phyloP scores from a whole-genome alignment of 208 protist genomes.

The Novymonas esmeraldas region DNA sequence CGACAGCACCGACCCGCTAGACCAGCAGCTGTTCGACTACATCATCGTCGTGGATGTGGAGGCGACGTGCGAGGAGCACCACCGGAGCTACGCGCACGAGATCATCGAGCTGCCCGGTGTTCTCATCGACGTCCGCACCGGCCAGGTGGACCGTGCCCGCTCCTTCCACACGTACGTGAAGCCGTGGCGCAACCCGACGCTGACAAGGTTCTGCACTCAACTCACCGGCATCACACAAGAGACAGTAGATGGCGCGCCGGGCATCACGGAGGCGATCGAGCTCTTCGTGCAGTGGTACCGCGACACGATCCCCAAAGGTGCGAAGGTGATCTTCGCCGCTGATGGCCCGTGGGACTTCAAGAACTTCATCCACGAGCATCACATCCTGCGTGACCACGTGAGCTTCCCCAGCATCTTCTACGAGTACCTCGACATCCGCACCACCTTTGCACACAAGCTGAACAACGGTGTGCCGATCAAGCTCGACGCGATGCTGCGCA shows the following conservation, averaged over 20 bases:
- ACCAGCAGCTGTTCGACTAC: constrained; percentile 92
- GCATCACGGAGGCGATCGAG: constrained; percentile 70
- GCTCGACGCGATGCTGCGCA: constrained; percentile 78
- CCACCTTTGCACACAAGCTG: constrained; percentile 78
- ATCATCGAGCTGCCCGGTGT: constrained; percentile 96
- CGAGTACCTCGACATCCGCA: constrained; percentile 91
- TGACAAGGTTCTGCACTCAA: constrained; percentile 92
- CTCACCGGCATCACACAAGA: constrained; percentile 96
- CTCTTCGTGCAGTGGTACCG: constrained; percentile 81
- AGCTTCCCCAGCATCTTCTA: constrained; percentile 81
- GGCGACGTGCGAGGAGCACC: constrained; percentile 85
- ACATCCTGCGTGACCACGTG: constrained; percentile 80
- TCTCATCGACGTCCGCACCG: constrained; percentile 78
- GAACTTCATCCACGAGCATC: constrained; percentile 79
- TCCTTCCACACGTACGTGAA: constrained; percentile 93
- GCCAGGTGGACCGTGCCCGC: constrained; percentile 61
- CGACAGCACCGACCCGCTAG: constrained; percentile 65
- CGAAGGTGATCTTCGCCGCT: constrained; percentile 81
- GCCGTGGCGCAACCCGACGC: constrained; percentile 80
- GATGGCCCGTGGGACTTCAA: constrained; percentile 92
- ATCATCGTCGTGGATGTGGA: constrained; percentile 93
- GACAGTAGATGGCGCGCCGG: constrained; percentile 79
- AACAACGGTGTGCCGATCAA: constrained; percentile 73
- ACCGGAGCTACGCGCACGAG: constrained; percentile 85
- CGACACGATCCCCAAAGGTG: constrained; percentile 64